A percentile compares a stretch with the other conserved stretches of the same genome.
These are phyloP conservation scores for Limtongozyma cylindracea DNA, from an alignment of 805 yeast species.

Conservation along the genomic window DNA sequence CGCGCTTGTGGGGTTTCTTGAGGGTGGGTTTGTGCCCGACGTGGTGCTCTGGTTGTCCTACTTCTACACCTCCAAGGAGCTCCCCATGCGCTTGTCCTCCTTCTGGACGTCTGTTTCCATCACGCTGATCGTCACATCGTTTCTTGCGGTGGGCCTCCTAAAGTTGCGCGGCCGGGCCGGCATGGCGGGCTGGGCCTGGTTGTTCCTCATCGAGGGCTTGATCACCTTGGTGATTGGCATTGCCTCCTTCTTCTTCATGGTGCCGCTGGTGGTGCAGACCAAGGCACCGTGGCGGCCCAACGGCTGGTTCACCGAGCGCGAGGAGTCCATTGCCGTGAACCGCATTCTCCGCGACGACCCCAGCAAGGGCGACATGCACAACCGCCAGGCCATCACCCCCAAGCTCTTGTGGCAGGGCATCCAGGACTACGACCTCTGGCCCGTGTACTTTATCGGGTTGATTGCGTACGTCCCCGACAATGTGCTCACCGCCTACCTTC, in stretches of 20 bases:
- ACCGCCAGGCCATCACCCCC: conserved; percentile 22
- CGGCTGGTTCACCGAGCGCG: conserved; percentile 24
- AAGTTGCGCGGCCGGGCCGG: conserved; percentile 18
- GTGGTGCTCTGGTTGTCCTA: conserved; percentile 25
- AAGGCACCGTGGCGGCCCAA: conserved; percentile 19
- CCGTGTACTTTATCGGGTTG: conserved; percentile 6
- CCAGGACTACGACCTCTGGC: conserved; percentile 27
- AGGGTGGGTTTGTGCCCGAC: neutral
- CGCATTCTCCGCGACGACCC: conserved; percentile 40
- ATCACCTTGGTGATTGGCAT: conserved; percentile 28
- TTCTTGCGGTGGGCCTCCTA: conserved; percentile 25
- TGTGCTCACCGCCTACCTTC: neutral
- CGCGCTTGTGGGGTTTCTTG: neutral
- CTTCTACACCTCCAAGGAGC: conserved; percentile 33
- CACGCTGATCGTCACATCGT: conserved; percentile 17
- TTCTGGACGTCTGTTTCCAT: conserved; percentile 32
- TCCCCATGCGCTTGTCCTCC: conserved; percentile 28
- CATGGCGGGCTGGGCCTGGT: conserved; percentile 34
- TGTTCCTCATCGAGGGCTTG: conserved; percentile 38
- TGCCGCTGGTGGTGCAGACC: conserved; percentile 27
- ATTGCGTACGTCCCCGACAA: too few species aligned
- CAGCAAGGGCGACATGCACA: conserved; percentile 32
- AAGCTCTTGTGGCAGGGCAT: conserved; percentile 14
- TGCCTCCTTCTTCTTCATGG: conserved; percentile 18
- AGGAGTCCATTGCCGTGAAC: conserved; percentile 31